Evolutionary conservation across 2,329 filamentous ascomycete genomes (phyloP), one percentile per base, ranked within the genome.

Genomic region (Plenodomus tracheiphilus): DNA sequence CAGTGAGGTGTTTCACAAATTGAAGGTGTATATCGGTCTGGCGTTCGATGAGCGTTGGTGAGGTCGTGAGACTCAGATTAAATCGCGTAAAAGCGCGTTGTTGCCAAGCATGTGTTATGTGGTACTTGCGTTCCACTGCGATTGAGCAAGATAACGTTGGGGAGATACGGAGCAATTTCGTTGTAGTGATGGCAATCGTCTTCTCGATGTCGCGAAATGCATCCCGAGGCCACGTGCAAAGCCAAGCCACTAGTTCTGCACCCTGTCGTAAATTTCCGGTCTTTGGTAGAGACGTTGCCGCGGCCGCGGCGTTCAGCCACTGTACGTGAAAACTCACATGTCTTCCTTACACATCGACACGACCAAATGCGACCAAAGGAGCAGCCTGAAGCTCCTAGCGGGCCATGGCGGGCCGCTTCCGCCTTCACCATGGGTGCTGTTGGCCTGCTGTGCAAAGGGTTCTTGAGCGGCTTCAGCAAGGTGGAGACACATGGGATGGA

Each of bases 401-500:
- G 86, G 49, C 76, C 84, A 73, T 91, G 88, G 87, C 87, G 89
- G 54, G 74, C 85, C 46, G 81, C 82, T 30, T 95, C 91, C n/a
- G 79, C 85, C 43, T 75, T 85, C 54, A 81, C 88, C 32, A 90
- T 96, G 81, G 86, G 88, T 61, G 72, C 86, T 10, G 86, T 90
- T 0, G 88, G 86, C 40, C 74, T 85, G 21, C 58, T 95, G 6
- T 90, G 85, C 47, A 84, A 89, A 52, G 79, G 77, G 2, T 97
- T 97, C 67, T 75, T 97, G 37, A 87, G 85, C 58, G 84, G 83
- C 0, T 72, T 93, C 54, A 95, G 88, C 70, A 81, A 79, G 20
- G 85, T 91, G 39, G 86, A 97, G 70, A 84, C 89, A 4, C 80
- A 85, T 61, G 93, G 93, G 1, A 76, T 95, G 52, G 85, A 91